phyloP scores from a whole-genome alignment of 495 filamentous ascomycete genomes.

The Xylaria scruposa region DNA sequence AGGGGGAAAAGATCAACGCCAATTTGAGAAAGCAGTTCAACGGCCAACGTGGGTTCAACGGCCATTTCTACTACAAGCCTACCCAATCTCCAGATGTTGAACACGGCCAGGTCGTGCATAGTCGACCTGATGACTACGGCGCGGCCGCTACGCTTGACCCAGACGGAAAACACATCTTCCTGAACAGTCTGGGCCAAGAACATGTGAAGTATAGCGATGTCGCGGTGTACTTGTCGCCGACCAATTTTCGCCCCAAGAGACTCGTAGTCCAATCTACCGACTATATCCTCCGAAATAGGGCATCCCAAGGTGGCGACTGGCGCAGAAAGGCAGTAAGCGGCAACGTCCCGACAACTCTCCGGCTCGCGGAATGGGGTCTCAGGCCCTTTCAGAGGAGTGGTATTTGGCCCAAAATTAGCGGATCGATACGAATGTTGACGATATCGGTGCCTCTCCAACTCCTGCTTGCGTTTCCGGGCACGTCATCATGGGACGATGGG shows the following conservation, averaged over 20 bases:
- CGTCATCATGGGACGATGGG: not conserved
- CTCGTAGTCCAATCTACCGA: conserved; percentile 25
- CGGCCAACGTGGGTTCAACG: not conserved
- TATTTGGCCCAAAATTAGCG: not conserved
- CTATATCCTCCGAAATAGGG: conserved; percentile 14
- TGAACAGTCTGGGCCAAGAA: not conserved
- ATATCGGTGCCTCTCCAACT: conserved; percentile 8
- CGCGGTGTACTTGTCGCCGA: conserved; percentile 25
- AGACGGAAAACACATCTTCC: conserved; percentile 1
- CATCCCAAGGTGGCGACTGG: conserved; percentile 6
- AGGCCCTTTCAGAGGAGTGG: not conserved
- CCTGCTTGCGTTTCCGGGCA: not conserved
- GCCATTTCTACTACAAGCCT: conserved; percentile 2
- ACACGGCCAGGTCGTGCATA: not conserved
- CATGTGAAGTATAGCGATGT: conserved; percentile 26
- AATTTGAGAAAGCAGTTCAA: not conserved
- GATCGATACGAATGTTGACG: conserved; percentile 4
- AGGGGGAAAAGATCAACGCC: not conserved
- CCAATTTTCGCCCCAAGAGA: conserved; percentile 22
- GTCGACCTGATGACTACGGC: not conserved
- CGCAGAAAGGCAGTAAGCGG: not conserved
- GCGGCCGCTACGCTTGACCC: not conserved
- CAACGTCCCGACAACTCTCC: not conserved
- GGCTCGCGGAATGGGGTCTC: conserved; percentile 12
- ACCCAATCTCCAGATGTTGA: conserved; percentile 1